Percentiles rank a stretch among this genome's conserved stretches.
Evolutionary conservation across 495 filamentous ascomycete genomes (phyloP).

Genomic region (Talaromyces ruber): DNA sequence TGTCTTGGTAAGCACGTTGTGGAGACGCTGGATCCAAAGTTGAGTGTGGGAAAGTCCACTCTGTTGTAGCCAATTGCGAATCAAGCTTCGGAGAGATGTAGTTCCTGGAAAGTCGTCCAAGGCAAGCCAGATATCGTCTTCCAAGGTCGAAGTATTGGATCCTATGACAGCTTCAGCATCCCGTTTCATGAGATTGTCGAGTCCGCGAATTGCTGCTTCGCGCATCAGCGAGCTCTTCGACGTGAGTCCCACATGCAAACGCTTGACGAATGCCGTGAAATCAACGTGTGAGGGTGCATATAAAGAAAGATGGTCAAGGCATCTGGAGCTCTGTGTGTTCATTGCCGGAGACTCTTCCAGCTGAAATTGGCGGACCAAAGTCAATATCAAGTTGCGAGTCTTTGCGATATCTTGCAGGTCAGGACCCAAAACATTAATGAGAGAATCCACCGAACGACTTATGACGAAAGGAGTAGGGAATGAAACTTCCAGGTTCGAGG

Average conservation of each 20-base stretch:
- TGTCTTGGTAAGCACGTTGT: constrained; percentile 82
- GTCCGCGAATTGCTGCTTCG: constrained; percentile 74
- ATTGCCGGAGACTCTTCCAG: constrained; percentile 67
- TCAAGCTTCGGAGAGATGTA: constrained; percentile 67
- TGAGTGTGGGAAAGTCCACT: constrained; percentile 68
- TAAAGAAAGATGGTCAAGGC: constrained; percentile 83
- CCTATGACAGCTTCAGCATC: constrained; percentile 71
- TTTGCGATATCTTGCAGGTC: constrained; percentile 93
- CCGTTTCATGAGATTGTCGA: constrained; percentile 92
- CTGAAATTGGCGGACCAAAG: constrained; percentile 74
- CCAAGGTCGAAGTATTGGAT: constrained; percentile 65
- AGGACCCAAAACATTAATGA: constrained; percentile 92
- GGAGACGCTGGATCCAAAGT: constrained; percentile 79
- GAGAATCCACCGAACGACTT: constrained; percentile 81
- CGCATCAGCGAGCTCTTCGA: constrained; percentile 58
- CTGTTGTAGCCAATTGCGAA: constrained; percentile 86
- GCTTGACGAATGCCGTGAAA: constrained; percentile 72
- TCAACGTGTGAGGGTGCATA: constrained; percentile 85
- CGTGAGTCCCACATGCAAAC: constrained; percentile 67
- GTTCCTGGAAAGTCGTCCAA: constrained; percentile 70
- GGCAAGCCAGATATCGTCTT: constrained; percentile 86
- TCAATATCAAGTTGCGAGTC: constrained; percentile 82
- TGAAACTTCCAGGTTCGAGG: constrained; percentile 83
- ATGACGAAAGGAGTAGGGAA: constrained; percentile 73
- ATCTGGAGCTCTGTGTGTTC: constrained; percentile 68